Evolutionary conservation across 2,329 filamentous ascomycete genomes (phyloP).

Genomic region (Fusarium buxicola): DNA sequence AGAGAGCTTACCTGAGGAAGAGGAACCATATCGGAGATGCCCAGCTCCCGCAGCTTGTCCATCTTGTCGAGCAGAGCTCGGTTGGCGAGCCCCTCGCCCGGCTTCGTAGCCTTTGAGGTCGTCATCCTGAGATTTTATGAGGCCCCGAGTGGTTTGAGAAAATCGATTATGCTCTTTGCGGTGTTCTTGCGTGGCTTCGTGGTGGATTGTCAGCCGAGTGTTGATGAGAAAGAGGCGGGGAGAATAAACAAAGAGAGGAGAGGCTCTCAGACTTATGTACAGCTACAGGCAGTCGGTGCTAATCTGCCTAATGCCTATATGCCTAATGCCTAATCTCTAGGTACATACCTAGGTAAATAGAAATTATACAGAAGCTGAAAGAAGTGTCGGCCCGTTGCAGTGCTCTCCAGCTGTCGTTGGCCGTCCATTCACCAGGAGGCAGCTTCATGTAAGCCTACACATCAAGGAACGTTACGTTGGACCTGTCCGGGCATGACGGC

Average conservation of each 20-base stretch:
- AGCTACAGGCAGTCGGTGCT: background rate
- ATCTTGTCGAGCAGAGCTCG: slow-evolving; percentile 50
- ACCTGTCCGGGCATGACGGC: too few species aligned
- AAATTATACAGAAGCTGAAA: background rate
- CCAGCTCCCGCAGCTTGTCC: slow-evolving; percentile 57
- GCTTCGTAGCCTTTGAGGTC: background rate
- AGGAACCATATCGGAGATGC: slow-evolving; percentile 51
- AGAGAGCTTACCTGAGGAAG: slow-evolving; percentile 64
- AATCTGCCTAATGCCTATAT: background rate
- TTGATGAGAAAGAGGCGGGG: background rate
- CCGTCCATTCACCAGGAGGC: background rate
- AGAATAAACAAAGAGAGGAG: background rate
- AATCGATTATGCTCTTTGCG: background rate
- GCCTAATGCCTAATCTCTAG: background rate
- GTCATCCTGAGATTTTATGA: slow-evolving; percentile 13
- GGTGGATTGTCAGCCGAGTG: background rate
- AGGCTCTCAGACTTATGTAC: background rate
- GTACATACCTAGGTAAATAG: background rate
- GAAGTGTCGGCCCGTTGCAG: slow-evolving; percentile 9
- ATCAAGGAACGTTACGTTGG: too few species aligned
- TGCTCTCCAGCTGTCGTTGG: background rate
- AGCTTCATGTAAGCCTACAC: background rate
- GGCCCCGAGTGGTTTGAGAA: background rate
- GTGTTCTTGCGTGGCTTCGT: background rate
- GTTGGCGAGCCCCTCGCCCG: slow-evolving; percentile 34